Percentiles rank a stretch among this genome's conserved stretches.
Evolutionary conservation across 805 yeast genomes (phyloP).

Genomic region (Teunomyces pallodes): DNA sequence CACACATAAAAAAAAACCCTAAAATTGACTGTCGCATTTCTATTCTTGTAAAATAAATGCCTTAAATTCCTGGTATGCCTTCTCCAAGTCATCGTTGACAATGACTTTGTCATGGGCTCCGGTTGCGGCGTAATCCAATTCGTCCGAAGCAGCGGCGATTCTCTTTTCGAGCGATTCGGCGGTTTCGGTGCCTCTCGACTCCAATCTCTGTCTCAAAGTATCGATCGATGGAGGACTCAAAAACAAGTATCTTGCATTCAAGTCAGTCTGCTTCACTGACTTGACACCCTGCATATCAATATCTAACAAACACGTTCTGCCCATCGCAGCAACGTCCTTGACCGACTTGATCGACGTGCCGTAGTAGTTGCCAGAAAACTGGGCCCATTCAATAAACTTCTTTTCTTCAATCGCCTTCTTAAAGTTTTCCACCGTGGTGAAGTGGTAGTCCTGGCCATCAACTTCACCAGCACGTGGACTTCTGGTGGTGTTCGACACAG

Average conservation of each 20-base stretch:
- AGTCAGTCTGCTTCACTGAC: constrained; percentile 76
- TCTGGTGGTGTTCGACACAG: constrained; percentile 92
- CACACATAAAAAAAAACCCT: background rate
- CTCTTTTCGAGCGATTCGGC: constrained; percentile 81
- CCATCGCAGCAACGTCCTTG: constrained; percentile 60
- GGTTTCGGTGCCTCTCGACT: constrained; percentile 93
- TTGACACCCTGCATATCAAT: constrained; percentile 99
- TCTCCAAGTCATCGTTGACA: constrained; percentile 89
- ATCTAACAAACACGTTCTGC: constrained; percentile 85
- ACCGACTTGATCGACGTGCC: constrained; percentile 92
- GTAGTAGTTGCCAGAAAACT: constrained; percentile 95
- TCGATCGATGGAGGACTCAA: constrained; percentile 92
- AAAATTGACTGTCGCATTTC: constrained; percentile 4
- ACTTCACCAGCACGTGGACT: constrained; percentile 88
- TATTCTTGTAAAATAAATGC: constrained; percentile 58
- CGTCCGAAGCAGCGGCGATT: constrained; percentile 81
- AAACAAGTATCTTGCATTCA: constrained; percentile 84
- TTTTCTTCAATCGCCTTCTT: constrained; percentile 67
- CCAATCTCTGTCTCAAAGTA: constrained; percentile 68
- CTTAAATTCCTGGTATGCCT: constrained; percentile 79
- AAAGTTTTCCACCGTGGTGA: constrained; percentile 77
- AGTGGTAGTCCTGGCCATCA: constrained; percentile 87
- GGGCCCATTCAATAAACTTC: constrained; percentile 95
- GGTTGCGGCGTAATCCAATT: constrained; percentile 81
- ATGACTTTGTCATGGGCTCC: constrained; percentile 91